Base-by-base conservation (phyloP, 176 grass and related monocot species). In the Metroxylon sagu region DNA sequence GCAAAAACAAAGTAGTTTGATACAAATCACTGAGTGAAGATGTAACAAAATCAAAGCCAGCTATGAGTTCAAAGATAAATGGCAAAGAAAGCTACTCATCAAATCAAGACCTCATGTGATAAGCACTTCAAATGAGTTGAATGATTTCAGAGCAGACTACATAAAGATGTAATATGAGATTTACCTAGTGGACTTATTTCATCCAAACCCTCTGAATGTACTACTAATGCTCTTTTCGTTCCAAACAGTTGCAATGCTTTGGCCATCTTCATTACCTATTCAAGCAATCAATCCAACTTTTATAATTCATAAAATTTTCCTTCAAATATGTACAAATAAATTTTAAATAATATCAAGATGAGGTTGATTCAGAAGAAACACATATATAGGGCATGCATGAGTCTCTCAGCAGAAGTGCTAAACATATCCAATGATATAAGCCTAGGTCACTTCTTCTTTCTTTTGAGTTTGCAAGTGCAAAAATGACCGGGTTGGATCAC, bases 111-210 rank as follows among this genome's bases (percentile, higher is more conserved):
- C 29, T 12, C 53, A 50, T 8, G 16, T 28, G 26, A 39, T 3
- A 29, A 5, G 10, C 15, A 14, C 59, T 56, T 67, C 59, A 16
- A 58, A 58, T 27, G 21, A 53, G 73, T 17, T 63, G 73, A 14
- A 62, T 29, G 28, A 70, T 57, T 59, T 25, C 21, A 60, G 48
- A 65, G 53, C 21, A 53, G 52, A 29, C 3, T 55, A 60, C 75
- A 61, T 3, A 16, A 50, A 30, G 48, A 14, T 61, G 71, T 63
- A 10, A 39, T 14, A 61, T 0, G 53, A 49, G 25, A 60, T 25
- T 50, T 92, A 98, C 93, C 93, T 71, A 98, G 87, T 56, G 93
- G 93, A 64, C 87, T 98, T 80, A 98, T 92, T 91, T 92, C 93
- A 23, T 98, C 87, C 55, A 98, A 80, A 67, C 93, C 93, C 79